These are phyloP conservation scores for Boletus pseudo-olivaceus DNA, from an alignment of 768 basidiomycete genomes.

Conservation along the genomic window DNA sequence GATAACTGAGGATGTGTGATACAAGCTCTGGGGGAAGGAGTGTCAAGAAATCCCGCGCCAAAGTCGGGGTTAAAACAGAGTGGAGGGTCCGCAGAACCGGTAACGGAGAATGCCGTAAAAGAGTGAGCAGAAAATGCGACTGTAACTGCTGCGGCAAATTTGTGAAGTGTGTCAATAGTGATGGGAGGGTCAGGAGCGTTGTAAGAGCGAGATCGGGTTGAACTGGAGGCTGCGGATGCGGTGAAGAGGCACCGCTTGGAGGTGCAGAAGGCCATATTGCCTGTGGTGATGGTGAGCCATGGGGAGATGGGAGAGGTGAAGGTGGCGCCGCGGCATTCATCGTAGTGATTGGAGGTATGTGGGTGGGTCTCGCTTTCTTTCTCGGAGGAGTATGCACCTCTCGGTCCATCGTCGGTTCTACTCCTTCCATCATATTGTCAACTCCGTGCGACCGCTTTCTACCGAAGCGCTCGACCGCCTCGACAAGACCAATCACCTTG, in stretches of 20 bases:
- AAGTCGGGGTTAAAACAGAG: conserved; percentile 81
- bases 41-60: conserved; percentile 92
- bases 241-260: conserved; percentile 74
- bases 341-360: conserved; percentile 57
- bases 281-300: conserved; percentile 77
- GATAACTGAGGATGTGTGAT: conserved; percentile 80
- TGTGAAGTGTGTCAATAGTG: conserved; percentile 77
- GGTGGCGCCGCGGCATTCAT: conserved; percentile 75
- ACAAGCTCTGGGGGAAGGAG: conserved; percentile 90
- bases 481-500: conserved; percentile 61
- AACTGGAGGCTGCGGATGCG: conserved; percentile 63
- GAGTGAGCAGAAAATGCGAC: conserved; percentile 89
- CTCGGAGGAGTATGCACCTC: conserved; percentile 53
- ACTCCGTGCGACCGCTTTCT: conserved; percentile 53
- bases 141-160: conserved; percentile 78
- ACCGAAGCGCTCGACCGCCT: conserved; percentile 81
- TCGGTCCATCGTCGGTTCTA: conserved; percentile 52
- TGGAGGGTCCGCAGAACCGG: conserved; percentile 88
- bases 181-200: conserved; percentile 82
- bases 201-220: conserved; percentile 81
- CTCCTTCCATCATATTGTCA: conserved; percentile 70
- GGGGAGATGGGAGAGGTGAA: conserved; percentile 81
- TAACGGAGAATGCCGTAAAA: conserved; percentile 87
- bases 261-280: conserved; percentile 78
- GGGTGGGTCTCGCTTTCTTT: conserved; percentile 71